These are phyloP conservation scores for Anisodus acutangulus DNA, from an alignment of 257 asterid species.

Conservation along the genomic window DNA sequence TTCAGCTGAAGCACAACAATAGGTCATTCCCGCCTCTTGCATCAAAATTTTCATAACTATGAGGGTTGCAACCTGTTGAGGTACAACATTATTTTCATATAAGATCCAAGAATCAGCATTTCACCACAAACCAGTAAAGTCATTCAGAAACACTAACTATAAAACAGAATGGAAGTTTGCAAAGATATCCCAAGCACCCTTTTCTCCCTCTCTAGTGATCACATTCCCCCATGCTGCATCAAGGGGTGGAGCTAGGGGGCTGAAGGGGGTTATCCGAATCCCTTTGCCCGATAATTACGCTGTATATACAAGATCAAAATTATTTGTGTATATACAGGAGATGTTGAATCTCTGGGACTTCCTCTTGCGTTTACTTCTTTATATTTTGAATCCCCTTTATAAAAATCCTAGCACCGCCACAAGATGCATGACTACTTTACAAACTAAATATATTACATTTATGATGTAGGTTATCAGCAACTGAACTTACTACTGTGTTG, in stretches of 20 bases:
- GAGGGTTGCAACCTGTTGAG: slow-evolving; percentile 25
- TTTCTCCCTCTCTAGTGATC: background rate
- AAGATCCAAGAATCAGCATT: background rate
- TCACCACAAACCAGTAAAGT: background rate
- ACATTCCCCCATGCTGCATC: no score
- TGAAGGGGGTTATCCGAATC: no score
- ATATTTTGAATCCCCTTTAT: background rate
- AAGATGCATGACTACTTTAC: no score
- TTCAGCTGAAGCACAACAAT: background rate
- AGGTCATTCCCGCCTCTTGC: slow-evolving; percentile 30
- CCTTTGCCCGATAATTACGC: background rate
- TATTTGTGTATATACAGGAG: no score
- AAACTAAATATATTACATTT: no score
- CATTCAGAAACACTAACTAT: background rate
- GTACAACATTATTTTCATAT: background rate
- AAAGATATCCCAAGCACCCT: background rate
- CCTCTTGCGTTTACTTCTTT: background rate
- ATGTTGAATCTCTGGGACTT: no score
- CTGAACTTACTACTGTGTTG: no score
- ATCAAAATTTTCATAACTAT: slow-evolving; percentile 25
- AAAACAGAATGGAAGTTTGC: background rate
- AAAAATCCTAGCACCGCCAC: background rate
- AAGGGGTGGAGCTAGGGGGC: no score
- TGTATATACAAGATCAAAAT: background rate
- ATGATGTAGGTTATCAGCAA: no score